Evolutionary conservation across 2,329 filamentous ascomycete species (phyloP).

Genomic region (Chrysoporthe deuterocubensis): DNA sequence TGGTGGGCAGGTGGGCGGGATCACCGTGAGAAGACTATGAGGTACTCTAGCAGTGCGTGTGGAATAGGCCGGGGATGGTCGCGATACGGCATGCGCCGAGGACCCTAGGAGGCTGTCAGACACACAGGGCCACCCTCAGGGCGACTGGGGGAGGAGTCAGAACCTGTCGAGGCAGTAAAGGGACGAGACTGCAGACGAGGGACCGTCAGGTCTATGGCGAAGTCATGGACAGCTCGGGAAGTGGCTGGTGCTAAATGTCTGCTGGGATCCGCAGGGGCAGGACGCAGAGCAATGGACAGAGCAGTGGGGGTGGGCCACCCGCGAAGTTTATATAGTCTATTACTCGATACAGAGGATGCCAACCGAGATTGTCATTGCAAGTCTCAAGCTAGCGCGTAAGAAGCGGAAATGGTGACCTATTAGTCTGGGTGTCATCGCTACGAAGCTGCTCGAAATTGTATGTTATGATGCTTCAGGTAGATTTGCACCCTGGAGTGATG

Average conservation of each 20-base stretch:
- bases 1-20: background rate
- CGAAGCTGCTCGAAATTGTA: slow-evolving; percentile 4
- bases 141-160: background rate
- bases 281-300: background rate
- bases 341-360: background rate
- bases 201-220: background rate
- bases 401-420: background rate
- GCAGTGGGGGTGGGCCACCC: background rate
- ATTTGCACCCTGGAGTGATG: background rate
- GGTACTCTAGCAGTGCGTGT: too few relatives aligned
- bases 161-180: background rate
- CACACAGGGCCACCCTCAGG: background rate
- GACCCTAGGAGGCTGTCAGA: background rate
- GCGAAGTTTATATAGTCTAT: background rate
- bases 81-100: background rate
- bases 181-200: background rate
- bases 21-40: background rate
- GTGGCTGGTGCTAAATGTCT: background rate
- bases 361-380: background rate
- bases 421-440: background rate
- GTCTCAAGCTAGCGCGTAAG: background rate
- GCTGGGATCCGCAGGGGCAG: background rate
- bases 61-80: background rate
- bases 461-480: background rate
- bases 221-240: background rate